Evolutionary conservation across 768 basidiomycete genomes (phyloP), one percentile per base, ranked within the genome.

Genomic region (Myochromella boudieri): DNA sequence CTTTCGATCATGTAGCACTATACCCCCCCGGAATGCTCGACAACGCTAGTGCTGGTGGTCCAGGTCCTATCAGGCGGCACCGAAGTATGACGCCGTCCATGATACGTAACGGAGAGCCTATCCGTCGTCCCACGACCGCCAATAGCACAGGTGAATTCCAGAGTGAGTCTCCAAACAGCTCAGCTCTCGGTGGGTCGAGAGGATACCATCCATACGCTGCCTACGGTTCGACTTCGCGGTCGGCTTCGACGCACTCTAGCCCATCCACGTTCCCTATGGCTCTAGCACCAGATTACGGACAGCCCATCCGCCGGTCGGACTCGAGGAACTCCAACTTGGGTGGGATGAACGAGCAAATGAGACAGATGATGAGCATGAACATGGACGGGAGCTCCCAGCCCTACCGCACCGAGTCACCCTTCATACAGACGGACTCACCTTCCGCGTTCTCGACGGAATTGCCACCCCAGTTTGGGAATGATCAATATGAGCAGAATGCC

Each of bases 41-140:
- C 15, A 51, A 53, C 22, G 50, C 56, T 1, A n/a, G 29, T 8
- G 52, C 59, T 4, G 58, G 53, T 44, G 76, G 71, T 10, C 59
- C 76, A n/a, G 84, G 86, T 8, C 84, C 86, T 8, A 73, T 82
- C 37, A 69, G 86, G 42, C 73, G 88, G 37, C 81, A 88, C 59
- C 75, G 87, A 45, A 87, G 85, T 62, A 87, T 85, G 76, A 91
- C 88, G 6, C 87, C 88, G 7, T 82, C 82, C 0, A 51, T 83
- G 22, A 64, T 72, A 37, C 74, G 82, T 42, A 75, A 68, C 42
- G 79, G 73, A 34, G 79, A 78, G 53, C 69, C 70, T 26, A 74
- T 70, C 39, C 63, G 75, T n/a, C 51, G 77, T 48, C 78, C 81
- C 51, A 53, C 70, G 65, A 72, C 78, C 37, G 62, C 75, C 9